Conservation (phyloP, 768 basidiomycete species). For the Auriculariales sp. region DNA sequence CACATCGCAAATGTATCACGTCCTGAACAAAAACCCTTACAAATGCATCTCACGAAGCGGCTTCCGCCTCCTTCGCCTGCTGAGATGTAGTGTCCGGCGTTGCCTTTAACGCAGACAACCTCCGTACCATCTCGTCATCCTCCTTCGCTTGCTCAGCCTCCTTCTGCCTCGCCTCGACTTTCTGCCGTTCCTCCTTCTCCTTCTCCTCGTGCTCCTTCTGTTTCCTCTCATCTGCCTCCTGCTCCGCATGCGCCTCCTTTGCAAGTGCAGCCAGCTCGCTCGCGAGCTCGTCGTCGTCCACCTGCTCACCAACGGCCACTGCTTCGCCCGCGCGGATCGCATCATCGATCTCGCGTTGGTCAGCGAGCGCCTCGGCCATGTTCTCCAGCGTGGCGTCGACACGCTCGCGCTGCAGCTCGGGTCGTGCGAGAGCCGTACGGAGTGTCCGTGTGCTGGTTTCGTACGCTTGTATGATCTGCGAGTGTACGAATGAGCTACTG, state of each 20-base stretch:
- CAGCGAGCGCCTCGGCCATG: slow-evolving; percentile 66
- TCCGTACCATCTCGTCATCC: no score
- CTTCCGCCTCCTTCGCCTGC: no score
- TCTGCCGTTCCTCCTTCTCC: slow-evolving; percentile 14
- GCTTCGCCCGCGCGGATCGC: slow-evolving; percentile 53
- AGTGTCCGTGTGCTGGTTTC: slow-evolving; percentile 71
- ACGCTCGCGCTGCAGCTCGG: slow-evolving; percentile 58
- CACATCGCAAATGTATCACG: no score
- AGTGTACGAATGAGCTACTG: slow-evolving; percentile 1
- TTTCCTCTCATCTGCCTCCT: slow-evolving; percentile 17
- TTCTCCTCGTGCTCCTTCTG: slow-evolving; percentile 14
- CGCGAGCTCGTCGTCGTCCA: slow-evolving; percentile 44
- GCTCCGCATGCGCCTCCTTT: slow-evolving; percentile 25
- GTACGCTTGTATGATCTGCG: slow-evolving; percentile 78
- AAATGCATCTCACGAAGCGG: no score
- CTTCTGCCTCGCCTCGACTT: no score
- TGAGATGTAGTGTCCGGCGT: no score
- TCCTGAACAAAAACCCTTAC: no score
- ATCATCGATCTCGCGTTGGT: slow-evolving; percentile 72
- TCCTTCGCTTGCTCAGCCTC: no score
- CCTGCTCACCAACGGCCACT: slow-evolving; percentile 32
- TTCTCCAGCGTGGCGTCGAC: slow-evolving; percentile 83
- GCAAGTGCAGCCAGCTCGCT: slow-evolving; percentile 49
- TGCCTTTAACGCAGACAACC: no score
- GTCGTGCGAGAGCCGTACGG: slow-evolving; percentile 60